These are phyloP conservation scores for Carex parvula DNA, from an alignment of 176 grass and related monocot species.

Conservation along the genomic window DNA sequence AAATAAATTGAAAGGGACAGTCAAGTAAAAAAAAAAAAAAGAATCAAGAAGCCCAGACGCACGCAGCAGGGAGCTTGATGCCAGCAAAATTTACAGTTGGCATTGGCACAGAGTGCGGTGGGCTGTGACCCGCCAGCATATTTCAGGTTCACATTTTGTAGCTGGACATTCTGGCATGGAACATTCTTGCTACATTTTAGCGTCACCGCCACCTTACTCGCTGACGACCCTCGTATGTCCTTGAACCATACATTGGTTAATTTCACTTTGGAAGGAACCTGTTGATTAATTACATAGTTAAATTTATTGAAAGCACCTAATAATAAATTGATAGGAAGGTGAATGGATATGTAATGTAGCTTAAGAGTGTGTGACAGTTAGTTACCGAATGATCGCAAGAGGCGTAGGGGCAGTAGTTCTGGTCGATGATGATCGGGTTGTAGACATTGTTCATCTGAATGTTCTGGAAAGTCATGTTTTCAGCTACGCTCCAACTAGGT, in stretches of 20 bases:
- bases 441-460: conserved; percentile 48
- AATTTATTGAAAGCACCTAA: neutral
- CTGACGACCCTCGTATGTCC: conserved; percentile 50
- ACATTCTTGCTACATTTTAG: conserved; percentile 48
- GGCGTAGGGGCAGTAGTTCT: conserved; percentile 61
- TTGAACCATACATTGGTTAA: conserved; percentile 49
- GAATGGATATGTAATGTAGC: neutral
- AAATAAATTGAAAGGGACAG: neutral
- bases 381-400: neutral
- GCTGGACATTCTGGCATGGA: conserved; percentile 53
- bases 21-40: neutral
- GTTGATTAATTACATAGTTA: neutral
- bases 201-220: conserved; percentile 42
- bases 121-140: conserved; percentile 19
- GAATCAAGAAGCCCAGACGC: conserved; percentile 26
- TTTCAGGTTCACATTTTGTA: conserved; percentile 48
- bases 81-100: conserved; percentile 46
- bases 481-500: conserved; percentile 16
- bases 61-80: conserved; percentile 42
- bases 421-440: conserved; percentile 71
- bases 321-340: neutral
- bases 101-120: conserved; percentile 40
- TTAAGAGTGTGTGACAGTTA: neutral
- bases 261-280: conserved; percentile 44
- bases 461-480: conserved; percentile 58